A percentile compares a stretch with the other conserved stretches of the same genome.
Evolutionary conservation across 23 red algal genomes (phyloP).

Genomic region (Gracilaria vermiculophylla): DNA sequence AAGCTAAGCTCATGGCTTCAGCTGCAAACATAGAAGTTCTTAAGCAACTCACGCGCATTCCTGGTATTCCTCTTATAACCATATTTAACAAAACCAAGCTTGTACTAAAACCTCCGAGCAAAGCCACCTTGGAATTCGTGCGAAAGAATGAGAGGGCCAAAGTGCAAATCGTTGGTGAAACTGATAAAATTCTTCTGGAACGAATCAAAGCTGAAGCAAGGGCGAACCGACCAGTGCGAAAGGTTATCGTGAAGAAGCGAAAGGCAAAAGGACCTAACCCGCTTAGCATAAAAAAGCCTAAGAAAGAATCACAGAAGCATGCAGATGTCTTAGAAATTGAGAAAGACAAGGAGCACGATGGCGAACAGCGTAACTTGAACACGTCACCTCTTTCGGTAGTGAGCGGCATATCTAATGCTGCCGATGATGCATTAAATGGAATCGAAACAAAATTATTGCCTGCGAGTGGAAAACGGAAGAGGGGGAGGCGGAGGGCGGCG

Average conservation of each 20-base stretch:
- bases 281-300: slow-evolving; percentile 58
- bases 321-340: neutral
- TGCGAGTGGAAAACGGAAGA: neutral
- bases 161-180: neutral
- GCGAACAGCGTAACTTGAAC: neutral
- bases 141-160: slow-evolving; percentile 12
- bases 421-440: too few relatives aligned
- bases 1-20: slow-evolving; percentile 16
- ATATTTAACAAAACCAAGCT: slow-evolving; percentile 56
- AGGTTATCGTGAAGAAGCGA: slow-evolving; percentile 13
- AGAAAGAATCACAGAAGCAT: neutral
- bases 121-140: slow-evolving; percentile 16
- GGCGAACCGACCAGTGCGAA: neutral
- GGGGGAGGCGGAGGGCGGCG: neutral
- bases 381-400: neutral
- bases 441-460: neutral
- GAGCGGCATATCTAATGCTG: neutral
- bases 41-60: slow-evolving; percentile 15
- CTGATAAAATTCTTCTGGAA: slow-evolving; percentile 26
- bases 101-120: slow-evolving; percentile 32
- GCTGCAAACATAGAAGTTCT: slow-evolving; percentile 34
- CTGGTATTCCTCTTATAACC: slow-evolving; percentile 59
- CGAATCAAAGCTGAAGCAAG: neutral
- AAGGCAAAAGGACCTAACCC: slow-evolving; percentile 61
- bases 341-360: neutral